Percentiles rank a stretch among this genome's conserved stretches.
Conservation (phyloP, 202 grass and related monocot genomes). For the Tripidium arundinaceum region DNA sequence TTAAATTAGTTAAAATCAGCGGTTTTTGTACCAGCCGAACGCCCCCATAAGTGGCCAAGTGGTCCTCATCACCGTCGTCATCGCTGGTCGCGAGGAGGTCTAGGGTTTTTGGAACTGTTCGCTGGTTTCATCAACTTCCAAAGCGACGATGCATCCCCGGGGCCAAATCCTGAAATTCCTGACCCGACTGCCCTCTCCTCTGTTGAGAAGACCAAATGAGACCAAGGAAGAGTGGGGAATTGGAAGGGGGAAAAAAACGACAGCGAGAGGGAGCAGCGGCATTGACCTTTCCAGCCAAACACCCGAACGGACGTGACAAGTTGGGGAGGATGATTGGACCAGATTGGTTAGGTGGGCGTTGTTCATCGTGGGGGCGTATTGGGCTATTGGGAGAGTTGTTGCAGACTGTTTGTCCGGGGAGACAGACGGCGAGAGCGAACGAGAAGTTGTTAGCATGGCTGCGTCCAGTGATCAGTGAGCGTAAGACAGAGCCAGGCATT, state of each 20-base stretch:
- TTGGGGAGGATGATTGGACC: neutral
- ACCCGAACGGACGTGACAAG: neutral
- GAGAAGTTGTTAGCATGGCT: no score
- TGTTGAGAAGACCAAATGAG: neutral
- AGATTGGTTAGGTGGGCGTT: neutral
- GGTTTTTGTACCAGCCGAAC: no score
- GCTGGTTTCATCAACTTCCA: no score
- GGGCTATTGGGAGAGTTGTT: no score
- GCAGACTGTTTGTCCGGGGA: no score
- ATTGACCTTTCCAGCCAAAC: constrained; percentile 22
- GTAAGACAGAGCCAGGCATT: no score
- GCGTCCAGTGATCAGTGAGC: no score
- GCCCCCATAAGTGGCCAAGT: neutral
- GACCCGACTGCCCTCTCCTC: neutral
- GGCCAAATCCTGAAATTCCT: neutral
- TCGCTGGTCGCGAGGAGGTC: neutral
- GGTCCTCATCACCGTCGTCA: neutral
- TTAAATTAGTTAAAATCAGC: no score
- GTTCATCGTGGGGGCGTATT: no score
- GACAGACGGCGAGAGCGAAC: no score
- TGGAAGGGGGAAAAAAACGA: neutral
- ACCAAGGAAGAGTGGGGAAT: neutral
- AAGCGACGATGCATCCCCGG: no score
- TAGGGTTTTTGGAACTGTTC: neutral
- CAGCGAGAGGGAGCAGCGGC: neutral